These are phyloP conservation scores for Tuber indicum DNA, from an alignment of 495 filamentous ascomycete genomes.

Conservation along the genomic window DNA sequence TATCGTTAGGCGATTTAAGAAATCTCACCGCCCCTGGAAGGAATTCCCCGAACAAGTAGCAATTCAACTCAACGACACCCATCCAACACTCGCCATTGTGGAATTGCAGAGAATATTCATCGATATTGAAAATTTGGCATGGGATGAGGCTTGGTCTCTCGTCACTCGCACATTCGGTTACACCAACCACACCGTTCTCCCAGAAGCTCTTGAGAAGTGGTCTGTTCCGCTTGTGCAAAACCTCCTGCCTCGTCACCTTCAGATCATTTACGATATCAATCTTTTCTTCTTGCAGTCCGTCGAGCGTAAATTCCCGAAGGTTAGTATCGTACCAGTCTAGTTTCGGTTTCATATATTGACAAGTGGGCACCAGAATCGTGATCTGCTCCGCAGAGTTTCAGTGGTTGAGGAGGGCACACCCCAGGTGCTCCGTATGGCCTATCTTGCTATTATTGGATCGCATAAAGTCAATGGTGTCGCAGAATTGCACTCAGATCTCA, in stretches of 20 bases:
- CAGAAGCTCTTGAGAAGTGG: conserved; percentile 97
- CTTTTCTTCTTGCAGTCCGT: conserved; percentile 83
- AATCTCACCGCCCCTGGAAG: conserved; percentile 81
- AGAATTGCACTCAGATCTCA: conserved; percentile 91
- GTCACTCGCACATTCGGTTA: conserved; percentile 73
- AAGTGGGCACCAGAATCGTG: conserved; percentile 52
- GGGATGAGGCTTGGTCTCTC: conserved; percentile 84
- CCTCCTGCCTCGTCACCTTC: conserved; percentile 85
- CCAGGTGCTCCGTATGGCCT: conserved; percentile 98
- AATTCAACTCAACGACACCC: conserved; percentile 97
- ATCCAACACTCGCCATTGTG: conserved; percentile 91
- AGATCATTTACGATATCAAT: conserved; percentile 99
- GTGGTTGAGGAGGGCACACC: conserved; percentile 96
- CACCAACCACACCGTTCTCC: conserved; percentile 96
- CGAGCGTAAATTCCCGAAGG: conserved; percentile 77
- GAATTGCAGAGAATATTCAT: conserved; percentile 89
- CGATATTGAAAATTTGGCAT: conserved; percentile 81
- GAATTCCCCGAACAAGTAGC: conserved; percentile 92
- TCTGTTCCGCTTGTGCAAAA: conserved; percentile 88
- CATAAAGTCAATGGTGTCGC: conserved; percentile 99
- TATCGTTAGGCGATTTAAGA: conserved; percentile 96
- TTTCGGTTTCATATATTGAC: background rate
- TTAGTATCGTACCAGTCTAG: conserved; percentile 2
- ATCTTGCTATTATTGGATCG: conserved; percentile 87
- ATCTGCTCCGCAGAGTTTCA: conserved; percentile 75